Percentiles rank a stretch among this genome's conserved stretches.
These are phyloP conservation scores for Vitis hybrid DNA, from an alignment of 177 flowering plant species.

Conservation along the genomic window DNA sequence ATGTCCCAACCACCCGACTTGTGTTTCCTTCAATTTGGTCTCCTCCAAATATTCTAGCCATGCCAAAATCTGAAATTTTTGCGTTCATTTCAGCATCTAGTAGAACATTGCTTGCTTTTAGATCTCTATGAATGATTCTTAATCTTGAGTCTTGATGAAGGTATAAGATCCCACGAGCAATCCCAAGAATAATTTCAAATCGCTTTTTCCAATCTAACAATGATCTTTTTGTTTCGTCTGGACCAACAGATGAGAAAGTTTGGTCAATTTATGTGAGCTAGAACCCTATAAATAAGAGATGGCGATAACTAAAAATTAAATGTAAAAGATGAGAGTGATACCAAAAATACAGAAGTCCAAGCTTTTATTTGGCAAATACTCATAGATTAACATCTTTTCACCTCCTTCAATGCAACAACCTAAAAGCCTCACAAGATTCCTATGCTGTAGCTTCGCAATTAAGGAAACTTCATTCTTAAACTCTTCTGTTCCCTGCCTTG, in stretches of 20 bases:
- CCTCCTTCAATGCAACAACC: conserved; percentile 41
- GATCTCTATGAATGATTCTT: conserved; percentile 62
- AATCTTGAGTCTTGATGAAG: conserved; percentile 65
- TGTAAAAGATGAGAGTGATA: conserved; percentile 12
- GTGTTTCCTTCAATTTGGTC: conserved; percentile 45
- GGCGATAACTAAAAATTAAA: conserved; percentile 1
- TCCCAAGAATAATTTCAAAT: conserved; percentile 41
- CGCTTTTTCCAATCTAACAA: conserved; percentile 47
- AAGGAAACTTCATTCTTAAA: conserved; percentile 47
- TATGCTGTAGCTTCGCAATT: conserved; percentile 56
- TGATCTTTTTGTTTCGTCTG: conserved; percentile 27
- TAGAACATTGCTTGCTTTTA: conserved; percentile 64
- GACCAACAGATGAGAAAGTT: too few species aligned
- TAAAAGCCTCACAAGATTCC: conserved; percentile 48
- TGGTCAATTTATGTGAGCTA: too few species aligned
- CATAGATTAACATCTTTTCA: conserved; percentile 55
- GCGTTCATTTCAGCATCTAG: conserved; percentile 53
- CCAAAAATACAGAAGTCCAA: conserved; percentile 45
- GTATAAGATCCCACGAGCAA: conserved; percentile 59
- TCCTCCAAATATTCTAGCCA: conserved; percentile 57
- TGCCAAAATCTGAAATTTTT: conserved; percentile 68
- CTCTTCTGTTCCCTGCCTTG: conserved; percentile 50
- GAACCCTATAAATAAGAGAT: too few species aligned
- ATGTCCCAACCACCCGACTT: conserved; percentile 56
- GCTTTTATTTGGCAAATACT: conserved; percentile 53